Evolutionary conservation across 2,329 filamentous ascomycete genomes (phyloP), one percentile per base, ranked within the genome.

Genomic region (Xylaria sp.): DNA sequence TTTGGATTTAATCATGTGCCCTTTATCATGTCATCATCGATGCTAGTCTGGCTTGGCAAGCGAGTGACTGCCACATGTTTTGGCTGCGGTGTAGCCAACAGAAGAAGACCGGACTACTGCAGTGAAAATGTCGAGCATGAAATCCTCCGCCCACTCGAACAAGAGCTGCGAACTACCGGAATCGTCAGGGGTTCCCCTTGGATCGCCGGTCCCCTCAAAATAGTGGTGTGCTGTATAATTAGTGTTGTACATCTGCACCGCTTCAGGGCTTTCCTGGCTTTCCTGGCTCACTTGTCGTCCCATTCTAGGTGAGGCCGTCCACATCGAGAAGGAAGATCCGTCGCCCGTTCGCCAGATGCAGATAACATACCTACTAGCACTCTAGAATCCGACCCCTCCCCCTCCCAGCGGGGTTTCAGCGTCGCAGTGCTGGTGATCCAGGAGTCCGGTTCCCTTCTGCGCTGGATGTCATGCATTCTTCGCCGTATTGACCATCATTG

Each of bases 91-190:
- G 63, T 52, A 58, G 28, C 54, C 18, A 54, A 52, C 20, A 41
- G 37, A 56, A 34, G 18, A 13, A n/a, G n/a, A n/a, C 55, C 28
- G 34, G 18, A 48, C 57, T 65, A 57, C 56, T 65, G 63, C 63
- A 66, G 20, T 20, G 20, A 25, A 44, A 56, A 63, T 66, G 63
- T 60, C 59, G 50, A 66, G 54, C 63, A 60, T 63, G 58, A 66
- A 66, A 66, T 63, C 54, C 59, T 66, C 12, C 37, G 23, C 41
- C 59, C 23, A 20, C 37, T 55, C 20, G 20, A 63, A 13, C 15
- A 44, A 44, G 28, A 34, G 34, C 48, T 50, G 48, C 63, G 23
- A 63, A 56, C 41, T 63, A 48, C 63, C 63, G 56, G 39, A 59
- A 59, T 46, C 50, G 61, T 37, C 51, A 25, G 12, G 50, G 58